phyloP scores from a whole-genome alignment of 2,329 filamentous ascomycete genomes.

The Exophiala bonariae region DNA sequence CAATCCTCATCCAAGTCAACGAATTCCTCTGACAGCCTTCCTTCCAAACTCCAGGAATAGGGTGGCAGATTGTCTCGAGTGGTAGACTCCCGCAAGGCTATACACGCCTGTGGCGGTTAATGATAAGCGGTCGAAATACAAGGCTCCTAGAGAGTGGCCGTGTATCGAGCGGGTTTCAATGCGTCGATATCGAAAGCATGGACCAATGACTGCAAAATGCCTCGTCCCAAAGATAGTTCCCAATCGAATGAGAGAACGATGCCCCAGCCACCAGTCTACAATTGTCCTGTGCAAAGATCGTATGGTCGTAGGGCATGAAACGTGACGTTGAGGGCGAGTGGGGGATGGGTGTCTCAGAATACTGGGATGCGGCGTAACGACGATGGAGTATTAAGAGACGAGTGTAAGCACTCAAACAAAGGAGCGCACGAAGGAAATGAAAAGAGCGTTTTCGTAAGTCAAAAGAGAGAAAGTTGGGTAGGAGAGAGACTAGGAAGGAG shows the following conservation, averaged over 20 bases:
- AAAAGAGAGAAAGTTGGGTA: slow-evolving; percentile 8
- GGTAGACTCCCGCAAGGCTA: too few relatives aligned
- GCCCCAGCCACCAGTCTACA: slow-evolving; percentile 3
- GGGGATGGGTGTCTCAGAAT: slow-evolving; percentile 15
- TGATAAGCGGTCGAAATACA: too few relatives aligned
- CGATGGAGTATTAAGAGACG: slow-evolving; percentile 14
- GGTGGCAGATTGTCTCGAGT: too few relatives aligned
- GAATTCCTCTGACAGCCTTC: too few relatives aligned
- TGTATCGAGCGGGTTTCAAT: slow-evolving; percentile 2
- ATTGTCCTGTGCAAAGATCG: slow-evolving; percentile 9
- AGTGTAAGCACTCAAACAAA: slow-evolving; percentile 15
- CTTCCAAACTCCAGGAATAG: too few relatives aligned
- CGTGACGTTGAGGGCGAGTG: slow-evolving; percentile 17
- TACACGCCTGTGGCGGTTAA: not conserved
- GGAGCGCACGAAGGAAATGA: slow-evolving; percentile 19
- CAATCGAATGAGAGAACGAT: not conserved
- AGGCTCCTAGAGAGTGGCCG: not conserved
- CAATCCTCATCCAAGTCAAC: too few relatives aligned
- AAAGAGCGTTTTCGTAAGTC: slow-evolving; percentile 20
- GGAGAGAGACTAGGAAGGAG: not conserved
- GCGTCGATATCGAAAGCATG: slow-evolving; percentile 5
- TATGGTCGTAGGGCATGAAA: slow-evolving; percentile 5
- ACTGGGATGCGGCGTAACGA: slow-evolving; percentile 7
- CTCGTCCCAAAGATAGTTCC: slow-evolving; percentile 7
- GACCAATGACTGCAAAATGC: slow-evolving; percentile 7